These are phyloP conservation scores for Inonotus obliquus DNA, from an alignment of 1,284 basidiomycete species.

Conservation along the genomic window DNA sequence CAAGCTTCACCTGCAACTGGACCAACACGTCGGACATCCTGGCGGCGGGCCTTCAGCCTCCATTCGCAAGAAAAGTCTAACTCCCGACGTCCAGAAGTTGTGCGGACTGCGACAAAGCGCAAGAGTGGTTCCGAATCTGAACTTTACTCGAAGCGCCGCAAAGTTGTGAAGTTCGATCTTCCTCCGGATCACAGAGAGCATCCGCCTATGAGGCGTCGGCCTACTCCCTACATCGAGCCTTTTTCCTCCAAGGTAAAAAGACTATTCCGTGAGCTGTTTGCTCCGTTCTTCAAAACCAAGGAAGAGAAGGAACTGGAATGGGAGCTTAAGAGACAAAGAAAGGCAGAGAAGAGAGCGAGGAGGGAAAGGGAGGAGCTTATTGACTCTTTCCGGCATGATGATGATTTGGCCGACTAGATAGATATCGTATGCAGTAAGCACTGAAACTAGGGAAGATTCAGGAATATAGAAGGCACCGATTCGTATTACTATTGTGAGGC, in stretches of 20 bases:
- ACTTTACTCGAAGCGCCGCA: not conserved
- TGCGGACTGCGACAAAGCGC: not conserved
- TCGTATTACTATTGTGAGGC: too few species aligned
- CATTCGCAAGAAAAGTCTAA: not conserved
- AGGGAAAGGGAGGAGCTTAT: not conserved
- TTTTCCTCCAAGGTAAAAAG: not conserved
- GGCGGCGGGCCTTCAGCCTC: not conserved
- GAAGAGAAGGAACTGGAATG: not conserved
- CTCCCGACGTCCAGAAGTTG: not conserved
- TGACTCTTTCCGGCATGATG: not conserved
- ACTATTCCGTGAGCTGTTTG: not conserved
- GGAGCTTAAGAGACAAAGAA: not conserved
- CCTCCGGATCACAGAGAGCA: not conserved
- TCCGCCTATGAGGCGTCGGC: not conserved
- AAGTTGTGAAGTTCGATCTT: conserved; percentile 1
- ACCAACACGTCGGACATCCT: not conserved
- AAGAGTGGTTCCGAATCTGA: not conserved
- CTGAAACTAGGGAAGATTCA: too few species aligned
- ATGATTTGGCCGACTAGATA: not conserved
- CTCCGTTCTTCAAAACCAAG: not conserved
- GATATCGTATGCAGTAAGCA: not conserved
- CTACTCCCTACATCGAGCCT: not conserved
- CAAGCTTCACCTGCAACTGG: not conserved
- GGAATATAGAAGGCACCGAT: too few species aligned
- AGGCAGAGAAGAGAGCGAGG: not conserved